These are phyloP conservation scores for Rubia balearica DNA, from an alignment of 305 asterid species.

Conservation along the genomic window DNA sequence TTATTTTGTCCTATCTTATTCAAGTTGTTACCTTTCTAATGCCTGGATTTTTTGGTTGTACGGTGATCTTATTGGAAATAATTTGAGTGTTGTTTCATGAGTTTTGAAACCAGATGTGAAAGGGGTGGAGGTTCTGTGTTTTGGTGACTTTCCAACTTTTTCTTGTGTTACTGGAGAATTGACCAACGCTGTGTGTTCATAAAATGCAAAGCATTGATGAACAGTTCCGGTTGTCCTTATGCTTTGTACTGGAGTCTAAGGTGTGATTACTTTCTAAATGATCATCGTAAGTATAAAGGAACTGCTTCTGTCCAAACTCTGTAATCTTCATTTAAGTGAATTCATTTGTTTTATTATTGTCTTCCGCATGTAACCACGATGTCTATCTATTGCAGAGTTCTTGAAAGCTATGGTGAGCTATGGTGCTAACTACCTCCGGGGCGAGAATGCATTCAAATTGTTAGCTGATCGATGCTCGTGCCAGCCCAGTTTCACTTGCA, in stretches of 20 bases:
- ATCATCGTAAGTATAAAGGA: background rate
- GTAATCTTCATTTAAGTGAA: background rate
- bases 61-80: background rate
- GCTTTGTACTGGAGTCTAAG: background rate
- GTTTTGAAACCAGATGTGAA: background rate
- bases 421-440: background rate
- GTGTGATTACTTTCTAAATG: background rate
- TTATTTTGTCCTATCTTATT: background rate
- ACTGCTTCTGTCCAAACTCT: background rate
- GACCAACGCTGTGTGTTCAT: background rate
- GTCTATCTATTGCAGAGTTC: constrained; percentile 5
- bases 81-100: background rate
- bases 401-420: too few species aligned
- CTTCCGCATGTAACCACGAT: background rate
- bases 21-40: background rate
- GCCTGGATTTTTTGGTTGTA: background rate
- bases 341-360: background rate
- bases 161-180: background rate
- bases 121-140: background rate
- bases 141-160: background rate
- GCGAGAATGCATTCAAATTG: background rate
- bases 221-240: background rate
- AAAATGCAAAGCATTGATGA: background rate
- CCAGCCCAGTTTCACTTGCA: background rate
- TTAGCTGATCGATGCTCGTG: background rate